A percentile compares a stretch with the other conserved stretches of the same genome.
These are phyloP conservation scores for Xanthoconium stramineum DNA, from an alignment of 768 basidiomycete genomes.

Conservation along the genomic window DNA sequence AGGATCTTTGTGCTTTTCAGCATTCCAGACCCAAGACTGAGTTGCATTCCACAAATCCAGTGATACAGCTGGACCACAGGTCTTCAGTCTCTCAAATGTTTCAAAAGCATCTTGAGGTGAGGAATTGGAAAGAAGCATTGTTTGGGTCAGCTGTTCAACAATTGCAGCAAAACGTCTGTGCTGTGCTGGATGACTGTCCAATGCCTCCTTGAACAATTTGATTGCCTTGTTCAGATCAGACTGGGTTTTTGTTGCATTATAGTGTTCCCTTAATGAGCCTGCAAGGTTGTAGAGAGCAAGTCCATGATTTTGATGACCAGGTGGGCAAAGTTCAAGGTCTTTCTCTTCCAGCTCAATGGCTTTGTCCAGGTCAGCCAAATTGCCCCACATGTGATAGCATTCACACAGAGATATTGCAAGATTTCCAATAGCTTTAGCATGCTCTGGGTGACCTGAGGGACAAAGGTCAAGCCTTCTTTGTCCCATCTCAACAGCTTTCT, in stretches of 20 bases:
- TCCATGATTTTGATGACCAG: neutral
- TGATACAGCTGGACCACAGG: no score
- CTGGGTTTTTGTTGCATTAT: neutral
- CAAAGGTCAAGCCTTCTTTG: no score
- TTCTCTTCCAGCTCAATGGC: no score
- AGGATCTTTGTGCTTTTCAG: neutral
- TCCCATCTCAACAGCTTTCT: no score
- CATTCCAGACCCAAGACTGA: neutral
- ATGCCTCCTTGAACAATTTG: neutral
- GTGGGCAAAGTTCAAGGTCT: neutral
- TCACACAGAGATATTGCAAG: no score
- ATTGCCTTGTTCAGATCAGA: neutral
- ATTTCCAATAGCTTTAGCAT: no score
- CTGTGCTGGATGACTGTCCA: neutral
- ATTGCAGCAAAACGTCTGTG: neutral
- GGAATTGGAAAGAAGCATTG: neutral
- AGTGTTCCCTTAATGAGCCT: neutral
- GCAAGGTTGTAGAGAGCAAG: neutral
- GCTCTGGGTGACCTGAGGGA: no score
- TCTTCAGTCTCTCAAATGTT: no score
- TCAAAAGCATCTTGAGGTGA: neutral
- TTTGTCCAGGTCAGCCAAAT: no score
- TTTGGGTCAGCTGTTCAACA: neutral
- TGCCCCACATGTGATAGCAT: no score
- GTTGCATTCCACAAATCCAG: neutral